Base-by-base conservation (phyloP, 371 early-diverging fungal genomes). In the Quaeritorhiza haematococci region DNA sequence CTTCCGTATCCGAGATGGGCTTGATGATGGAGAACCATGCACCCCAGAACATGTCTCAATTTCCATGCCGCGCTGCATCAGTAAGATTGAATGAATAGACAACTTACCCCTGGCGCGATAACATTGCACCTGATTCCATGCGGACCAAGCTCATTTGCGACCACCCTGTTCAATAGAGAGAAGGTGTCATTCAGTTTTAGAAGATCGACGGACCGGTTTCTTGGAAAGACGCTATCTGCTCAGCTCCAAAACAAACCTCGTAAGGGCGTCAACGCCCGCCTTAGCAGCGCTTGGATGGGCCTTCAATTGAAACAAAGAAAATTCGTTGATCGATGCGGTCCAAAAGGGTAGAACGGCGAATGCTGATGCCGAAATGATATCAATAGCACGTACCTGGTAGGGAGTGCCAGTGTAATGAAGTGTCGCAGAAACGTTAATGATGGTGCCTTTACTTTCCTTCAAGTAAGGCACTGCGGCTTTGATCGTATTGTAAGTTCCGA, bases 401-500 rank as follows among this genome's bases (percentile, higher is more conserved):
- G 76, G 70, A 1, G 74, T 71, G 26, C 84, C 86, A 2, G 71
- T 72, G 64, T 86, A 85, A 32, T 84, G 75, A 29, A 86, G 70
- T 5, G 84, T 86, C 4, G 86, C 85, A 23, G 78, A 75, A 15
- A 88, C 80, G 65, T 82, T 85, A 51, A 88, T 74, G 55, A 88
- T 77, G 29, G 73, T 51, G 4, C 89, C 90, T 61, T 83, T 83
- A 54, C 82, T 68, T 38, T 74, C 72, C 62, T 89, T 88, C 55
- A 91, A 65, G 56, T 85, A 74, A 17, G 83, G 83, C 45, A 84
- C 69, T 42, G 86, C 84, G 41, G 85, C 85, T 71, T 89, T 89
- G 58, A 84, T 82, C 10, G 85, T 73, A 69, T 89, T 85, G 72
- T 84, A 91, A n/a, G 90, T 87, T 21, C 84, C 84, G 33, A 83